A percentile compares a stretch with the other conserved stretches of the same genome.
These are phyloP conservation scores for Serendipita indica DNA, from an alignment of 768 basidiomycete species.

Conservation along the genomic window DNA sequence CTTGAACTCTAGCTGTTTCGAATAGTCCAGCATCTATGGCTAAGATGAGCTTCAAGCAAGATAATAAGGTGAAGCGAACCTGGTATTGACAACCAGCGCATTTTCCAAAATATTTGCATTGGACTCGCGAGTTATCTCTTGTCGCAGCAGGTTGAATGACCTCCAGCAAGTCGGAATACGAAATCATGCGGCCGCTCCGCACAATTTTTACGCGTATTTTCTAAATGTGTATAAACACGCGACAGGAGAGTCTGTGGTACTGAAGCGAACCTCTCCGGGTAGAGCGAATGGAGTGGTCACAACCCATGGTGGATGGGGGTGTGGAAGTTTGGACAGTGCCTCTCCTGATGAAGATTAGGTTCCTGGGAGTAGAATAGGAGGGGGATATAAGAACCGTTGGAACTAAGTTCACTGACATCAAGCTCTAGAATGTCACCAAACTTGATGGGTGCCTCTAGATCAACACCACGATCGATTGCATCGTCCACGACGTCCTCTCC, in stretches of 20 bases:
- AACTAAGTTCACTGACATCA: slow-evolving; percentile 46
- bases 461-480: slow-evolving; percentile 32
- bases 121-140: slow-evolving; percentile 48
- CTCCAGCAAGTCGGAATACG: slow-evolving; percentile 58
- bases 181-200: slow-evolving; percentile 53
- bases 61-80: slow-evolving; percentile 26
- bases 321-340: slow-evolving; percentile 42
- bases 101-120: slow-evolving; percentile 75
- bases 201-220: slow-evolving; percentile 57
- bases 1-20: slow-evolving; percentile 74
- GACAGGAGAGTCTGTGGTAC: neutral
- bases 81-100: slow-evolving; percentile 96
- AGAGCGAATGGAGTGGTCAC: slow-evolving; percentile 72
- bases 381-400: slow-evolving; percentile 33
- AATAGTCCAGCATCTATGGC: slow-evolving; percentile 72
- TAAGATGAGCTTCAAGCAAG: slow-evolving; percentile 11
- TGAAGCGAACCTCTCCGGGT: slow-evolving; percentile 46
- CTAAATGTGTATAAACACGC: slow-evolving; percentile 3
- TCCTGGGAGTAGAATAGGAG: neutral
- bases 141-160: slow-evolving; percentile 41
- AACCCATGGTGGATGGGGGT: slow-evolving; percentile 50
- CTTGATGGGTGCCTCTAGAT: slow-evolving; percentile 45
- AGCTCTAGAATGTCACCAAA: slow-evolving; percentile 51
- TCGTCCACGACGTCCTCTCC: slow-evolving; percentile 42
- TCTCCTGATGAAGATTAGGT: slow-evolving; percentile 35